These are phyloP conservation scores for Mycena leptocephala DNA, from an alignment of 768 basidiomycete species.

Conservation along the genomic window DNA sequence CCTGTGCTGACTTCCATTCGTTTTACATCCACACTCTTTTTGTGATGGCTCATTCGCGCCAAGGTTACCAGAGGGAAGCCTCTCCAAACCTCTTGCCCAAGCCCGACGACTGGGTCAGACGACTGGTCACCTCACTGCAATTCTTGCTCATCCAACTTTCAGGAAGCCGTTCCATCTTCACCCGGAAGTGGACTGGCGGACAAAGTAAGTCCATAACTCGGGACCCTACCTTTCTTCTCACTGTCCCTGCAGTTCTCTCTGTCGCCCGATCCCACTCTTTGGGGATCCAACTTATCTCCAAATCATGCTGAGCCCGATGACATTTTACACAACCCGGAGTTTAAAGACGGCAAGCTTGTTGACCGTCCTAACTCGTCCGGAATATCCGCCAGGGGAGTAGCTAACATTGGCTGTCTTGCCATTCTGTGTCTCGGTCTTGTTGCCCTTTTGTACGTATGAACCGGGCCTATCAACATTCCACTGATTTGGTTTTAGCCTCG, in stretches of 20 bases:
- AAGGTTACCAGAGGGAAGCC: not conserved
- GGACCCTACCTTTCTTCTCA: no score
- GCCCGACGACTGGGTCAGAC: not conserved
- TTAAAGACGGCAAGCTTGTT: conserved; percentile 59
- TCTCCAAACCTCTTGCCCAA: conserved; percentile 1
- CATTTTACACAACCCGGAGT: conserved; percentile 73
- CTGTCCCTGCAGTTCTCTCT: conserved; percentile 71
- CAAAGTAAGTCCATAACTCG: not conserved
- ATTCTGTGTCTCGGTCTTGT: conserved; percentile 68
- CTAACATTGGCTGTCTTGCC: conserved; percentile 52
- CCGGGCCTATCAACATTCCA: not conserved
- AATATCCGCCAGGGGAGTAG: not conserved
- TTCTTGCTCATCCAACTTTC: not conserved
- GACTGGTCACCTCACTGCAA: not conserved
- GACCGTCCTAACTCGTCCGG: conserved; percentile 73
- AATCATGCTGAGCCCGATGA: conserved; percentile 71
- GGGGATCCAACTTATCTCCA: conserved; percentile 78
- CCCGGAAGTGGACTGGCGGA: conserved; percentile 6
- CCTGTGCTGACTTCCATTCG: not conserved
- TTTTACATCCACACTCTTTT: not conserved
- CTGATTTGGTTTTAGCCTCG: conserved; percentile 59
- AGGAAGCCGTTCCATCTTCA: not conserved
- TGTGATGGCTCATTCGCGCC: conserved; percentile 1
- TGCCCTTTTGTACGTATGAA: conserved; percentile 66
- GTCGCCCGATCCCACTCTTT: conserved; percentile 78